Percentiles rank a stretch among this genome's conserved stretches.
phyloP scores from a whole-genome alignment of 2,329 filamentous ascomycete species.

The Microdochium trichocladiopsis region DNA sequence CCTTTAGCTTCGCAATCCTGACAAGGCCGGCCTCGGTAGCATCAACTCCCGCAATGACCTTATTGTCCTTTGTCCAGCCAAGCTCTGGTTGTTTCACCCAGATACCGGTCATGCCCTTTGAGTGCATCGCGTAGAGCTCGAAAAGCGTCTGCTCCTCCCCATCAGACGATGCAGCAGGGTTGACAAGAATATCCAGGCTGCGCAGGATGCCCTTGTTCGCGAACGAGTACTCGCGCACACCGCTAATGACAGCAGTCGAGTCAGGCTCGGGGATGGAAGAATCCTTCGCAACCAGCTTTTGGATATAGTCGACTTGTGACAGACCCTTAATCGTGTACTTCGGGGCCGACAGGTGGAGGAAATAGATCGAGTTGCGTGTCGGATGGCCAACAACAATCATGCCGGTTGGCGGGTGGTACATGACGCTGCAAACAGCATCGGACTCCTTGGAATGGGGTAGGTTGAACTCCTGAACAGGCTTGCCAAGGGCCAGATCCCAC shows the following conservation, averaged over 20 bases:
- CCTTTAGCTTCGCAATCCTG: conserved; percentile 63
- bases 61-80: conserved; percentile 87
- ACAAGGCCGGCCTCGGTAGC: conserved; percentile 69
- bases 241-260: conserved; percentile 94
- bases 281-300: conserved; percentile 68
- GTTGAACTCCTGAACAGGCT: conserved; percentile 95
- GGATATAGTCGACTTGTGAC: conserved; percentile 82
- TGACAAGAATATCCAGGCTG: conserved; percentile 81
- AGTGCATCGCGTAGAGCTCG: conserved; percentile 96
- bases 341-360: conserved; percentile 89
- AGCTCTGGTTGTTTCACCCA: conserved; percentile 82
- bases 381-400: conserved; percentile 95
- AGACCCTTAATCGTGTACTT: conserved; percentile 80
- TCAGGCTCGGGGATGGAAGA: conserved; percentile 73
- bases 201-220: conserved; percentile 78
- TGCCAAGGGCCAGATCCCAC: conserved; percentile 93
- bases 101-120: conserved; percentile 88
- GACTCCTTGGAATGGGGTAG: conserved; percentile 94
- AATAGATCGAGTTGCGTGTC: conserved; percentile 95
- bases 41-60: conserved; percentile 73
- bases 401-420: conserved; percentile 85
- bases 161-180: conserved; percentile 55
- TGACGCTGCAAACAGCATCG: conserved; percentile 95
- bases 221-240: conserved; percentile 91
- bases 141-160: conserved; percentile 72